Percentiles rank a stretch among this genome's conserved stretches.
Evolutionary conservation across 23 red algal genomes (phyloP).

Genomic region (Agarophyton chilense): DNA sequence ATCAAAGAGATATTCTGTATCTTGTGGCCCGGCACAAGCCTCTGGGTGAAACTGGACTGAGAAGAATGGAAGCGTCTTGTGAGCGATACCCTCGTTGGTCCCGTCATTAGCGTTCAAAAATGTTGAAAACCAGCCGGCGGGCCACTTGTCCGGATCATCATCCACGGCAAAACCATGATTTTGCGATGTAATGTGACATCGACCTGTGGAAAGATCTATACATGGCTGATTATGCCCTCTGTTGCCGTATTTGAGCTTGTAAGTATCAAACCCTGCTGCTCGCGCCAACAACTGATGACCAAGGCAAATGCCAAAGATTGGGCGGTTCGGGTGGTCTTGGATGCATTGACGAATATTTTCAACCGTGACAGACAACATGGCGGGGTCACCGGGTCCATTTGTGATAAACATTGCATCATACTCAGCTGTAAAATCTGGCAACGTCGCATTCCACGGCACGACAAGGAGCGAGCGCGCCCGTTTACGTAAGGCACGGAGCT

Average conservation of each 20-base stretch:
- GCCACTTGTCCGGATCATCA: conserved; percentile 1
- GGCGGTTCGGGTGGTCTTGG: conserved; percentile 36
- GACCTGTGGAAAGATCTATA: conserved; percentile 79
- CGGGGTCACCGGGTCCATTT: conserved; percentile 98
- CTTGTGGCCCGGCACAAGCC: conserved; percentile 89
- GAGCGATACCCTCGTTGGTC: conserved; percentile 96
- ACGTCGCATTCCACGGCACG: conserved; percentile 86
- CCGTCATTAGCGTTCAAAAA: conserved; percentile 96
- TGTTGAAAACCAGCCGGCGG: conserved; percentile 75
- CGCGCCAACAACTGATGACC: conserved; percentile 94
- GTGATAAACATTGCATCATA: conserved; percentile 94
- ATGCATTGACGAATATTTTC: conserved; percentile 60
- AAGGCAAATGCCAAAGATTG: conserved; percentile 98
- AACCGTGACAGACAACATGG: conserved; percentile 74
- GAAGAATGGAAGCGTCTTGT: conserved; percentile 86
- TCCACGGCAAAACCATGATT: conserved; percentile 98
- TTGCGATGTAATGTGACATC: conserved; percentile 99
- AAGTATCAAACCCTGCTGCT: conserved; percentile 88
- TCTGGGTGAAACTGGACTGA: conserved; percentile 99
- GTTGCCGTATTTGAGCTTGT: conserved; percentile 99
- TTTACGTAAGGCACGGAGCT: conserved; percentile 79
- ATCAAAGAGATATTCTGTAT: conserved; percentile 97
- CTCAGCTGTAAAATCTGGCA: conserved; percentile 20
- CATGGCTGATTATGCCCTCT: conserved; percentile 96
- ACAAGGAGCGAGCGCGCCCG: conserved; percentile 61